Conservation (phyloP, 2,329 filamentous ascomycete species). For the Zymoseptoria crescenta region DNA sequence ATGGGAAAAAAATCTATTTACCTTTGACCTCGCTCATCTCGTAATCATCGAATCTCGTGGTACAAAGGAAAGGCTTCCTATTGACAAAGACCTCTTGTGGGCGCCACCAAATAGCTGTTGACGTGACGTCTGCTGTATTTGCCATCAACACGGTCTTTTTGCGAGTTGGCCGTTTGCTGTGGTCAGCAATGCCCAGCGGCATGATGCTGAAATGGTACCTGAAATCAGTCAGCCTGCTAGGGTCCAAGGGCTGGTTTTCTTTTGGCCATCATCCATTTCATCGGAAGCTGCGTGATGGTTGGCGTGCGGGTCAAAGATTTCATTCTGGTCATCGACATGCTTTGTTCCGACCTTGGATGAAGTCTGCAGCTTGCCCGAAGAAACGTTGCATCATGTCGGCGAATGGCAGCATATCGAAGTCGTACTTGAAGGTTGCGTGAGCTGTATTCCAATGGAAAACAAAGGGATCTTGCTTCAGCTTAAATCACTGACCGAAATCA, state of each 20-base stretch:
- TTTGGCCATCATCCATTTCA: not conserved
- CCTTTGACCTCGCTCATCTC: not conserved
- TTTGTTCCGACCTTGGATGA: not conserved
- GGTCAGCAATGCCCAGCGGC: not conserved
- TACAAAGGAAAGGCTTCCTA: not conserved
- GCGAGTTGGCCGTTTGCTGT: not conserved
- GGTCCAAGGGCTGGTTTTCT: not conserved
- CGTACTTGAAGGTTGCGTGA: not conserved
- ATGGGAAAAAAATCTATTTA: not conserved
- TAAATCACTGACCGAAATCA: too few relatives aligned
- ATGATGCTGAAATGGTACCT: not conserved
- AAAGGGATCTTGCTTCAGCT: not conserved
- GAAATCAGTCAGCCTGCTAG: not conserved
- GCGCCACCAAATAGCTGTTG: not conserved
- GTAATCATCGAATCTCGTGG: not conserved
- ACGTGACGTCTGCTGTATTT: not conserved
- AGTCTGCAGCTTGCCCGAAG: too few relatives aligned
- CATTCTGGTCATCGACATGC: not conserved
- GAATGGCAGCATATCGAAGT: not conserved
- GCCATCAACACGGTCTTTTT: not conserved
- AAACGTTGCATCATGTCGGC: not conserved
- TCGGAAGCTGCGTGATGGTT: not conserved
- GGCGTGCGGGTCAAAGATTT: not conserved
- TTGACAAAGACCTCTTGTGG: not conserved
- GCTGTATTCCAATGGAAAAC: not conserved